Conservation (phyloP, 306 rosid genomes). For the Argentina anserina region DNA sequence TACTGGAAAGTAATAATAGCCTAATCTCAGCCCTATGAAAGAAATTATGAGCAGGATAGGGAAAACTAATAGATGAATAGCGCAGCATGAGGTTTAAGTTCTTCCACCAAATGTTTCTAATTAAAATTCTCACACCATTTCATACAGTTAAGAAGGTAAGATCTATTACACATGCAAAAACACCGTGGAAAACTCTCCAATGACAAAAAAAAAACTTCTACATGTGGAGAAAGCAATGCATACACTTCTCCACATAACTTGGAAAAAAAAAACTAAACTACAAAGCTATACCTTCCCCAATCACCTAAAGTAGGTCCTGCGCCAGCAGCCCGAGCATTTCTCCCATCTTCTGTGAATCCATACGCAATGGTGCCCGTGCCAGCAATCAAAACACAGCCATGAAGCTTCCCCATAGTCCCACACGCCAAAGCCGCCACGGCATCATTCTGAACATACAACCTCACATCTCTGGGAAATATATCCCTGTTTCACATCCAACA, state of each 20-base stretch:
- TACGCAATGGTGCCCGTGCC: conserved; percentile 94
- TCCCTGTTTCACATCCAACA: conserved; percentile 50
- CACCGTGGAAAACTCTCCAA: not conserved
- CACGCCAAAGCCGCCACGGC: conserved; percentile 95
- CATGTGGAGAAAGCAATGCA: not conserved
- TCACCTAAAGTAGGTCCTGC: conserved; percentile 97
- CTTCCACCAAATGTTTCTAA: not conserved
- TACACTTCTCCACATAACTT: not conserved
- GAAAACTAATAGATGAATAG: not conserved
- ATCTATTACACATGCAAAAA: not conserved
- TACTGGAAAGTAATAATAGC: not conserved
- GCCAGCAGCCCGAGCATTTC: conserved; percentile 92
- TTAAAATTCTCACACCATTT: not conserved
- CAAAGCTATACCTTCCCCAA: conserved; percentile 81
- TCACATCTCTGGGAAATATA: conserved; percentile 69
- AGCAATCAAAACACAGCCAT: conserved; percentile 90
- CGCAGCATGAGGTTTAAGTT: not conserved
- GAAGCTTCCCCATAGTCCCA: conserved; percentile 88
- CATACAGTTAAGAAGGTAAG: not conserved
- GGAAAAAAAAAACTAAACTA: not conserved
- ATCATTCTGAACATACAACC: conserved; percentile 81
- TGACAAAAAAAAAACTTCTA: not conserved
- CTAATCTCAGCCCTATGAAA: not conserved
- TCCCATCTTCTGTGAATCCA: conserved; percentile 84
- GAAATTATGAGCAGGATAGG: not conserved